Evolutionary conservation across 352 stramenopile genomes (phyloP), one percentile per base, ranked within the genome.

Genomic region (Globisporangium radiosum): DNA sequence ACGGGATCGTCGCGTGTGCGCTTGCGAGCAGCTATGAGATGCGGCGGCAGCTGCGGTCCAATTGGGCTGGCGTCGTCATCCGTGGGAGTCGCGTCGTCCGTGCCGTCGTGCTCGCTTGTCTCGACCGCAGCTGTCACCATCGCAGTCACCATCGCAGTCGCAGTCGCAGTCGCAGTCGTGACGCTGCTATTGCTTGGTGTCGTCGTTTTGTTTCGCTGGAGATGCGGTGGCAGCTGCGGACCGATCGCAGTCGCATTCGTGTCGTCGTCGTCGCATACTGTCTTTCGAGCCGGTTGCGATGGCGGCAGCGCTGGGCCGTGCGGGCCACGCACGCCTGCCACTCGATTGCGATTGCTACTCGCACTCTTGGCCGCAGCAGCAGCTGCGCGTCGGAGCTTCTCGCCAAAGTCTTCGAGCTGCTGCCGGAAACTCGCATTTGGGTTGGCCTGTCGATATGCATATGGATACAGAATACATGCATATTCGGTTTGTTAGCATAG

Each of bases 381-480:
- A 8, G 47, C 55, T 38, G 47, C 50, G 7, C 79, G 70, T 7
- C 75, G 64, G 44, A 88, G 63, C 48, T 69, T 79, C 47, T 69
- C 67, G 45, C 57, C 76, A 49, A 81, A 94, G 19, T 76, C 71
- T 7, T 80, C 62, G 52, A 94, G 64, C 54, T 94, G 85, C 7
- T 51, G 62, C 40, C 71, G 73, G 57, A 94, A 94, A 47, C 74
- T 85, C 43, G 77, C 68, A 52, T 94, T 94, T 19, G 85, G 85
- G 52, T 89, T 86, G 38, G 72, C 64, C 71, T 79, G 39, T 47
- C 0, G 33, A 15, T 9, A 54, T 37, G 25, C 25, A 25, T 25
- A 25, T 54, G 15, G 1, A 39, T 5, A 56, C 7, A 33, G 3
- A 25, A 25, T 25, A 25, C 25, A 25, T 1, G 25, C 25, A 25